Conservation (phyloP, 2,329 filamentous ascomycete genomes). For the Cladophialophora bantiana region DNA sequence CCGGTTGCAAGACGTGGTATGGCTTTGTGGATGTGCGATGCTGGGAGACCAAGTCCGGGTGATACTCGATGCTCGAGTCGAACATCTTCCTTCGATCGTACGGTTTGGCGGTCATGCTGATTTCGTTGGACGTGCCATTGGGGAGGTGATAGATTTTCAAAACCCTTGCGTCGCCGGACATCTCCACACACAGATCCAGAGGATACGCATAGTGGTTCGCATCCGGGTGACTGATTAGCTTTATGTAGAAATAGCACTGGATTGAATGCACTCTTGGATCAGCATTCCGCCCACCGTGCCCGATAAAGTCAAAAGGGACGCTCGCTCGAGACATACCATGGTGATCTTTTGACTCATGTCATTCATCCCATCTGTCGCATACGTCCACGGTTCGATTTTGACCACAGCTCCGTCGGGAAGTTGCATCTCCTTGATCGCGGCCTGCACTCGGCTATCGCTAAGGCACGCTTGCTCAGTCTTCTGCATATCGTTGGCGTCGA, state of each 20-base stretch:
- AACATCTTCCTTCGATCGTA: conserved; percentile 56
- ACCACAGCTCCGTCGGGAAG: conserved; percentile 56
- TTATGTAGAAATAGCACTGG: conserved; percentile 51
- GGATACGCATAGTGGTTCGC: conserved; percentile 67
- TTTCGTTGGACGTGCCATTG: conserved; percentile 49
- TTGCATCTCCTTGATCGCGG: conserved; percentile 52
- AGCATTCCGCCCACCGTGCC: neutral
- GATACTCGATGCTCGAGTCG: conserved; percentile 46
- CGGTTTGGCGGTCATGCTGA: conserved; percentile 46
- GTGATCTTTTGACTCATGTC: conserved; percentile 58
- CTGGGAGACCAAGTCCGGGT: conserved; percentile 44
- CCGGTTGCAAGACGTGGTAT: conserved; percentile 47
- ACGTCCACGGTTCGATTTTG: conserved; percentile 63
- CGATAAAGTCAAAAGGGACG: neutral
- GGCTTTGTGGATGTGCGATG: conserved; percentile 48
- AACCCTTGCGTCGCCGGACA: conserved; percentile 58
- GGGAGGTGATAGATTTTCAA: conserved; percentile 60
- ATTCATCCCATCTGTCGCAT: conserved; percentile 62
- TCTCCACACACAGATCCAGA: conserved; percentile 61
- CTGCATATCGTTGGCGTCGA: conserved; percentile 59
- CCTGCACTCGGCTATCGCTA: conserved; percentile 52
- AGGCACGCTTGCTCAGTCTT: conserved; percentile 58
- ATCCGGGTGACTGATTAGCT: conserved; percentile 52
- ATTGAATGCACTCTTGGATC: neutral
- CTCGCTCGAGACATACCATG: conserved; percentile 51